Percentiles rank a stretch among this genome's conserved stretches.
These are phyloP conservation scores for Mycosarcoma mackinlayi DNA, from an alignment of 1,284 basidiomycete species.

Conservation along the genomic window DNA sequence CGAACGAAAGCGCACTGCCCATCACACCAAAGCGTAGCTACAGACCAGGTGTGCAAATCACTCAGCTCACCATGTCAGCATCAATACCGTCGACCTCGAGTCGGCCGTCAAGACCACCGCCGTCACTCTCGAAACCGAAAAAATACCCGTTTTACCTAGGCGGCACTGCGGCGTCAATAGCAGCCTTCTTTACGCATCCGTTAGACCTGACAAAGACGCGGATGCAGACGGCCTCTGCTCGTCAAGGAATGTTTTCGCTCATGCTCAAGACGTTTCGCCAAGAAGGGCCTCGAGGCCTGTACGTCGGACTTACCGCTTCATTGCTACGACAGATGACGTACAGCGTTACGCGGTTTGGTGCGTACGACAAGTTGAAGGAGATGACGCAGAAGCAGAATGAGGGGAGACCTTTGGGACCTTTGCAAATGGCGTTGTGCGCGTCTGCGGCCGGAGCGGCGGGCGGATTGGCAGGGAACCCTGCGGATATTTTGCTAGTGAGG, in stretches of 20 bases:
- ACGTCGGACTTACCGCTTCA: conserved; percentile 63
- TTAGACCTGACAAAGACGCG: conserved; percentile 68
- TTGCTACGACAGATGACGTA: conserved; percentile 67
- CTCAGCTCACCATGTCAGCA: conserved; percentile 10
- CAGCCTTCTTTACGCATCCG: conserved; percentile 67
- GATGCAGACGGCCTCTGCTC: conserved; percentile 66
- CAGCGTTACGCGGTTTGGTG: conserved; percentile 62
- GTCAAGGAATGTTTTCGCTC: conserved; percentile 50
- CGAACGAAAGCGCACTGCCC: no score
- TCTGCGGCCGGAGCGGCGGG: conserved; percentile 61
- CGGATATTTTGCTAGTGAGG: conserved; percentile 72
- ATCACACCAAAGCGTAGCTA: background rate
- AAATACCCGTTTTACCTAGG: conserved; percentile 66
- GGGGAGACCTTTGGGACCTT: conserved; percentile 32
- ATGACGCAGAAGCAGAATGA: conserved; percentile 22
- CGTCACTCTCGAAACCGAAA: conserved; percentile 12
- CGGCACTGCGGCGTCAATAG: conserved; percentile 62
- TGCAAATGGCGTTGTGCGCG: conserved; percentile 58
- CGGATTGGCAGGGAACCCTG: conserved; percentile 63
- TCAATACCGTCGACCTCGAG: conserved; percentile 16
- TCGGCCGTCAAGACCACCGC: background rate
- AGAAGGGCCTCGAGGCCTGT: conserved; percentile 58
- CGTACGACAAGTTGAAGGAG: conserved; percentile 64
- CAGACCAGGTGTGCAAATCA: background rate
- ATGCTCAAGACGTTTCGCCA: conserved; percentile 49